A percentile compares a stretch with the other conserved stretches of the same genome.
These are phyloP conservation scores for Rhipidocladum racemiflorum DNA, from an alignment of 176 grass and related monocot genomes.

Conservation along the genomic window DNA sequence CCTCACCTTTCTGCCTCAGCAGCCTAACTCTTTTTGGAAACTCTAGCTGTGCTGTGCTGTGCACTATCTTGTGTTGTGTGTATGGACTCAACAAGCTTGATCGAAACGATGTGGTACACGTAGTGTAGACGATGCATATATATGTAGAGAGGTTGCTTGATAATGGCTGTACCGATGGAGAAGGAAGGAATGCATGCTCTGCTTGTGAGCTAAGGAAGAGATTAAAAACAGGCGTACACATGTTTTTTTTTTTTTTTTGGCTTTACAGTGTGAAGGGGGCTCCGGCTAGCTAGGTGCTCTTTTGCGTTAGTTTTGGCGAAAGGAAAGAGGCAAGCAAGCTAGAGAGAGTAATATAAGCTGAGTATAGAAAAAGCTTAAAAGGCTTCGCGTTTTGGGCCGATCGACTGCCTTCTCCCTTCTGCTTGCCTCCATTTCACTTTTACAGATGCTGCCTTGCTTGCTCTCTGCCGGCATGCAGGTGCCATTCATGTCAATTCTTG, in stretches of 20 bases:
- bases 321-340: not conserved
- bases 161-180: not conserved
- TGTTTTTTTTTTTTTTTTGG: not conserved
- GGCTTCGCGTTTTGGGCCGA: not conserved
- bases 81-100: not conserved
- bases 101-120: not conserved
- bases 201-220: constrained; percentile 56
- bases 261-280: constrained; percentile 26
- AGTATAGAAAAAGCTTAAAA: constrained; percentile 9
- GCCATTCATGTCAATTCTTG: not conserved
- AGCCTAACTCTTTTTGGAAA: not conserved
- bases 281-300: not conserved
- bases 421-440: not conserved
- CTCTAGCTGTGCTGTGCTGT: not conserved
- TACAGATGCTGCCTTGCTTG: not conserved
- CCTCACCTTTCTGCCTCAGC: not conserved
- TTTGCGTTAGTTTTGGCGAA: not conserved
- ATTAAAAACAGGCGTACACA: not conserved
- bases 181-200: constrained; percentile 79
- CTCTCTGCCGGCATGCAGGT: not conserved
- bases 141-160: constrained; percentile 50
- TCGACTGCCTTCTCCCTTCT: not conserved
- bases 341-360: not conserved
- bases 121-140: constrained; percentile 13
- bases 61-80: not conserved